phyloP scores from a whole-genome alignment of 257 asterid species.

The Penstemon eatonii region DNA sequence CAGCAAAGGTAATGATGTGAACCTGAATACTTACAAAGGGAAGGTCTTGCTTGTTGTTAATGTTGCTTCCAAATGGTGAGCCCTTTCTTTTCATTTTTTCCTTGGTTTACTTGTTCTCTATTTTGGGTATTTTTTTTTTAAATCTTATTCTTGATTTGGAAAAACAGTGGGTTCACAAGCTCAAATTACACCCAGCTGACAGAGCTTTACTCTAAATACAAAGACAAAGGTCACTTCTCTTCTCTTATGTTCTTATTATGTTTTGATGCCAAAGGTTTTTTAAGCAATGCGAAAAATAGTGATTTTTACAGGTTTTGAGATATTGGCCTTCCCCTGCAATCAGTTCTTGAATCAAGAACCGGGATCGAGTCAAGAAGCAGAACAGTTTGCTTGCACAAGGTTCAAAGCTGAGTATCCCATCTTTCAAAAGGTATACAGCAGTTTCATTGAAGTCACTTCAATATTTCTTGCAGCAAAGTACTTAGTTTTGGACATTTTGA shows the following conservation, averaged over 20 bases:
- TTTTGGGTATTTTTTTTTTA: not conserved
- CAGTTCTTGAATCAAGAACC: constrained; percentile 92
- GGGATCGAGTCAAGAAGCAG: constrained; percentile 73
- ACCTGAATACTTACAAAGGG: constrained; percentile 64
- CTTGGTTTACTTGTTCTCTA: not conserved
- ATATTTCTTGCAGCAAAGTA: constrained; percentile 1
- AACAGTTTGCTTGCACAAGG: constrained; percentile 78
- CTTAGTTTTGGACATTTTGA: constrained; percentile 9
- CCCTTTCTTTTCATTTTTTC: not conserved
- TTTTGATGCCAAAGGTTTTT: not conserved
- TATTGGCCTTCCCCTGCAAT: constrained; percentile 90
- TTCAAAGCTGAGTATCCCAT: constrained; percentile 88
- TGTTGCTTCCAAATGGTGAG: constrained; percentile 95
- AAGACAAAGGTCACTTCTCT: constrained; percentile 58
- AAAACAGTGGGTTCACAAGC: constrained; percentile 70
- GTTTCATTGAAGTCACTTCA: not conserved
- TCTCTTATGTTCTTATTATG: not conserved
- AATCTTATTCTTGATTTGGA: constrained; percentile 31
- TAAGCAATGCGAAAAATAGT: not conserved
- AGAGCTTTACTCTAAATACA: constrained; percentile 57
- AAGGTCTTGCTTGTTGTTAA: constrained; percentile 87
- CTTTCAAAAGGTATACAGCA: constrained; percentile 61
- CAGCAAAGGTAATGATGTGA: constrained; percentile 62
- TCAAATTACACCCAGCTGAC: constrained; percentile 76
- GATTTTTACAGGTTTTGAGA: constrained; percentile 53